Conservation (phyloP, 495 filamentous ascomycete species). For the Thermochaetoides thermophila region DNA sequence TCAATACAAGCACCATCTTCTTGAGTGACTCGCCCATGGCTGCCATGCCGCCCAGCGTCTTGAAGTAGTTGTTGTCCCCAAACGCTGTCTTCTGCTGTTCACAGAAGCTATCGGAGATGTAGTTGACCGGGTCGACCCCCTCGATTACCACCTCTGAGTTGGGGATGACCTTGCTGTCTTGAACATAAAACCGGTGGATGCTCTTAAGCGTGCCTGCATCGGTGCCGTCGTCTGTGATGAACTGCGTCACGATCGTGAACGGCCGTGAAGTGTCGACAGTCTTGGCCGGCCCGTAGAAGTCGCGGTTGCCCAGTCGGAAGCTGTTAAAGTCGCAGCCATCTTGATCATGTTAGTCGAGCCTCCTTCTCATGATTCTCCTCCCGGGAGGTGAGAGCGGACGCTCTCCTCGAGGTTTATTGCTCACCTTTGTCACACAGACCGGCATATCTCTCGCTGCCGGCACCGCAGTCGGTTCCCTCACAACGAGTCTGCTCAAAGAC, state of each 20-base stretch:
- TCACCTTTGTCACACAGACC: slow-evolving; percentile 25
- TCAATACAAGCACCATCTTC: slow-evolving; percentile 55
- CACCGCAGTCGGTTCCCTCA: slow-evolving; percentile 23
- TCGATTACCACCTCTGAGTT: slow-evolving; percentile 26
- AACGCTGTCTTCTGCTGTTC: slow-evolving; percentile 44
- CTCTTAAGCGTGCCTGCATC: slow-evolving; percentile 38
- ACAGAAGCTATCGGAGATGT: slow-evolving; percentile 45
- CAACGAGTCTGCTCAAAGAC: slow-evolving; percentile 38
- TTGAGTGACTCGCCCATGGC: slow-evolving; percentile 40
- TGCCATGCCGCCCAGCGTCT: slow-evolving; percentile 38
- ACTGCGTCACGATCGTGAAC: slow-evolving; percentile 61
- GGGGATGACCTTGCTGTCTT: slow-evolving; percentile 41
- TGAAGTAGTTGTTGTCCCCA: slow-evolving; percentile 40
- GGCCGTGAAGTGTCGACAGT: slow-evolving; percentile 45
- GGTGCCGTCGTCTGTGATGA: slow-evolving; percentile 44
- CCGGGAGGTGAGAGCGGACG: not conserved
- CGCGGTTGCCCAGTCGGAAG: slow-evolving; percentile 42
- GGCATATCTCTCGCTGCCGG: slow-evolving; percentile 16
- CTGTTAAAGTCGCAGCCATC: slow-evolving; percentile 64
- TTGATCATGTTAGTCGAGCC: slow-evolving; percentile 33
- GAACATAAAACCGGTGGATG: slow-evolving; percentile 53
- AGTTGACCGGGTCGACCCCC: slow-evolving; percentile 37
- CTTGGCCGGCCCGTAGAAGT: slow-evolving; percentile 40
- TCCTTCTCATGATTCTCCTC: slow-evolving; percentile 31
- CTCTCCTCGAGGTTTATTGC: not conserved